These are phyloP conservation scores for Aspergillus luchuensis DNA, from an alignment of 2,329 filamentous ascomycete genomes.

Conservation along the genomic window DNA sequence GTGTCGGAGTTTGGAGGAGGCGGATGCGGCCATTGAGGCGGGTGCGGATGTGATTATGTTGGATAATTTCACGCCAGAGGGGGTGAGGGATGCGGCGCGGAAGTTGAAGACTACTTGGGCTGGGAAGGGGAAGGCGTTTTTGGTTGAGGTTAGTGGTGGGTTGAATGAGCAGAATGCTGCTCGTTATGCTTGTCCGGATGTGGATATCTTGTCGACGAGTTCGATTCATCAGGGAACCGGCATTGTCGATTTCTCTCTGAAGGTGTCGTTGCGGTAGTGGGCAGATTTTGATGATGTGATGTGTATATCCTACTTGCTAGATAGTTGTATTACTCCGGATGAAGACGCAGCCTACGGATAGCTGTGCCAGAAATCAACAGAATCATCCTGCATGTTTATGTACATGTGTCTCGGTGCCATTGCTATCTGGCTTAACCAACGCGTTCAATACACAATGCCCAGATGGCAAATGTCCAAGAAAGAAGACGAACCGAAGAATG, in stretches of 20 bases:
- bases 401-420: constrained; percentile 4
- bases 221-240: constrained; percentile 94
- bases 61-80: constrained; percentile 87
- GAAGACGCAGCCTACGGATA: not conserved
- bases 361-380: too few relatives aligned
- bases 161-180: constrained; percentile 82
- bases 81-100: constrained; percentile 71
- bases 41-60: constrained; percentile 97
- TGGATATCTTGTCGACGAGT: constrained; percentile 95
- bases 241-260: constrained; percentile 94
- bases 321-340: not conserved
- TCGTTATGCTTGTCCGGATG: constrained; percentile 71
- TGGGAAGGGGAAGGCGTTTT: constrained; percentile 68
- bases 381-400: not conserved
- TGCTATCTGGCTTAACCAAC: not conserved
- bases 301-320: constrained; percentile 15
- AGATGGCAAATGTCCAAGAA: not conserved
- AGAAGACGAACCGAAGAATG: constrained; percentile 11
- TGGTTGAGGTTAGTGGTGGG: constrained; percentile 92
- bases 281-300: not conserved
- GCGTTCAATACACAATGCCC: not conserved
- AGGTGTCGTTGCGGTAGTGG: constrained; percentile 61
- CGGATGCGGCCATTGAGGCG: constrained; percentile 84
- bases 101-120: constrained; percentile 79
- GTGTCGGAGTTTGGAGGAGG: constrained; percentile 83